Percentiles rank a stretch among this genome's conserved stretches.
Conservation (phyloP, 805 yeast species). For the Torulaspora delbrueckii region DNA sequence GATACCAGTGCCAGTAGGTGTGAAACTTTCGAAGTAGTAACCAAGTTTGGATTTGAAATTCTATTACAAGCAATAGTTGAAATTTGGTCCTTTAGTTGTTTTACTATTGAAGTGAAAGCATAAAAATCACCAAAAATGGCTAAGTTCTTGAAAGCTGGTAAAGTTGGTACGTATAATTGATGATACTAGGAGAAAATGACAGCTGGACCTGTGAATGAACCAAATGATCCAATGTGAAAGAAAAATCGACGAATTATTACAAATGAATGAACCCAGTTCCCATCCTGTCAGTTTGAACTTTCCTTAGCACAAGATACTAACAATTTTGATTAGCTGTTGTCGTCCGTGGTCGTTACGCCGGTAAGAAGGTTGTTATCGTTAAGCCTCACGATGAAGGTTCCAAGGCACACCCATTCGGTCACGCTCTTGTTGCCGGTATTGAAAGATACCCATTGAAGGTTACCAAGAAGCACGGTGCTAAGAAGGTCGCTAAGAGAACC, state of each 20-base stretch:
- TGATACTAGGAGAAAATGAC: not conserved
- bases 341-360: slow-evolving; percentile 99
- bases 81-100: not conserved
- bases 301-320: slow-evolving; percentile 18
- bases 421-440: slow-evolving; percentile 98
- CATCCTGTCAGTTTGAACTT: not conserved
- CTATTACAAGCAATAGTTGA: slow-evolving; percentile 1
- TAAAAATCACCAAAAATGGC: slow-evolving; percentile 59
- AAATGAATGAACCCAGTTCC: not conserved
- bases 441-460: slow-evolving; percentile 98
- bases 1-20: not conserved
- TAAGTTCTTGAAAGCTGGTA: slow-evolving; percentile 99
- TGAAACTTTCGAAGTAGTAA: not conserved
- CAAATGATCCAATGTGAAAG: not conserved
- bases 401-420: slow-evolving; percentile 98
- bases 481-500: slow-evolving; percentile 96
- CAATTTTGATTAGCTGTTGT: slow-evolving; percentile 67
- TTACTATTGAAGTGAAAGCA: slow-evolving; percentile 12
- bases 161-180: slow-evolving; percentile 59
- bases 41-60: not conserved
- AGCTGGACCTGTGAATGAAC: not conserved
- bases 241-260: no score
- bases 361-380: slow-evolving; percentile 99
- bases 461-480: slow-evolving; percentile 89
- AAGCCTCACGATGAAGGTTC: slow-evolving; percentile 98